Base-by-base conservation (phyloP, 1,139 yeast genomes). In the Taphrina confusa region DNA sequence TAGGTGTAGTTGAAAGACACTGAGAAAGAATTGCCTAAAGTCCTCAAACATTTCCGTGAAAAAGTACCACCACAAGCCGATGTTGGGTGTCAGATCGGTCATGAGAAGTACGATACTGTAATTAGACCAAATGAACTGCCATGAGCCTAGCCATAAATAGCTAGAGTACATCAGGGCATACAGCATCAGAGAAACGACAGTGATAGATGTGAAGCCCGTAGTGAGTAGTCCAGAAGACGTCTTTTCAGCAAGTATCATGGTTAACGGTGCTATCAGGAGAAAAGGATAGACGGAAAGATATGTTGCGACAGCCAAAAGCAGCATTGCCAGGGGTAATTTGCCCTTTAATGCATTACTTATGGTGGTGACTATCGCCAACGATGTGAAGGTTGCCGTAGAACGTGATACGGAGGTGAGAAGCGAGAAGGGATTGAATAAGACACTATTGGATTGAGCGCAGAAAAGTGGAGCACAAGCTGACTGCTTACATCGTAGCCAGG, bases 11-110 rank as follows among this genome's bases (percentile, higher is more conserved):
- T 90, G 92, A 80, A 91, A 94, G 27, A 90, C 84, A 9, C 90
- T 84, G 42, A 85, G 75, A 75, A 87, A 92, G 70, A 92, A 90
- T 16, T 89, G 84, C 28, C 86, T 80, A 77, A 92, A 92, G 69
- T 84, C 87, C 60, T 85, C 94, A 74, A 92, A 92, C 84, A 92
- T 87, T 71, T 92, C 98, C 28, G 94, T 86, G 76, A 92, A 92
- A 67, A 91, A 83, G 75, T 92, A 92, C 99, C 99, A 92, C 99
- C 99, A 92, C 39, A 92, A 76, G 0, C 98, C 98, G 65, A 92
- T 74, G 72, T 90, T 90, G 22, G 96, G 96, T 4, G 82, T 78
- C 65, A 89, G 81, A 65, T 88, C 89, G 52, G 78, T 78, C 67
- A 87, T 42, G 44, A 31, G 84, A 33, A 77, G 74, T 5, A 89